Evolutionary conservation across 352 stramenopile genomes (phyloP), one percentile per base, ranked within the genome.

Genomic region (Phytophthora foliorum): DNA sequence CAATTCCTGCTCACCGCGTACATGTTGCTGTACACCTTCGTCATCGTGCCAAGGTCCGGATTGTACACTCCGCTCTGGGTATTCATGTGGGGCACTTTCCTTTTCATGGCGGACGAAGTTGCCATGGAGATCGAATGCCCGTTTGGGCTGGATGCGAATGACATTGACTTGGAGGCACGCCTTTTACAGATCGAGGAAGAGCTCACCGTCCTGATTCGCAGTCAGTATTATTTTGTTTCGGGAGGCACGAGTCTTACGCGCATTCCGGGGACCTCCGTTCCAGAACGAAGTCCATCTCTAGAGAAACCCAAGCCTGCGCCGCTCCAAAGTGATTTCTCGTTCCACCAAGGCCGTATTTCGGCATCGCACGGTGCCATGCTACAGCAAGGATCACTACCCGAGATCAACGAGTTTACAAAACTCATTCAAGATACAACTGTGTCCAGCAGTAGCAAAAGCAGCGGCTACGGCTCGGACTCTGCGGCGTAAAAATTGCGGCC

Each of bases 71-170:
- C 88, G 4, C 29, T 95, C 6, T 94, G 88, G 84, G 86, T 95
- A 9, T 93, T 93, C 32, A 61, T 84, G 50, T 95, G 88, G 88
- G 84, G 85, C 7, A 83, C 87, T 17, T 92, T 95, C 65, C 72
- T 95, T 16, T 93, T 95, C 69, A 92, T 89, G 53, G 85, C 85
- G 1, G 88, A 95, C 48, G 83, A 95, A 63, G 80, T 95, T 8
- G 86, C 88, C 0, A 91, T 91, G 80, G 85, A 95, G 60, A 95
- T 95, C 52, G 88, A 95, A 65, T 92, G 84, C 29, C 88, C 88
- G 2, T 93, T 95, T 57, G 88, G 88, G 1, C 53, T 92, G 13
- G 88, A 95, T 24, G 79, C 82, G 24, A 95, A 95, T 54, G 85
- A 95, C 57, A 93, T 95, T 21, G 88, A 95, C 54, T 63, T 95